Evolutionary conservation across 768 basidiomycete species (phyloP).

Genomic region (Kwoniella sp.): DNA sequence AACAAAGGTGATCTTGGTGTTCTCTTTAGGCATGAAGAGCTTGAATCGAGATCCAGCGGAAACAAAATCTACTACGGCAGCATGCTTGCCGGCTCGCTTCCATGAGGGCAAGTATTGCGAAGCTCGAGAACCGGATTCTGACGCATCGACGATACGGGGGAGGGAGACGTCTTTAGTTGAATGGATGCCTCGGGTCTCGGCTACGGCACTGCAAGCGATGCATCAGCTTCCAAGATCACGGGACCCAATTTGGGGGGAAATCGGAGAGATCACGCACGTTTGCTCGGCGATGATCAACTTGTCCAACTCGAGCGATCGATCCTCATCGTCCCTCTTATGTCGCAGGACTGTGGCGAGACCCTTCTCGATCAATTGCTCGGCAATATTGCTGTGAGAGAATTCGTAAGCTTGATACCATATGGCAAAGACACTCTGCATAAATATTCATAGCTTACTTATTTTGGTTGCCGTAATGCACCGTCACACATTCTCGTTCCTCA

Average conservation of each 20-base stretch:
- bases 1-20: slow-evolving; percentile 89
- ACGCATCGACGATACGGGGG: slow-evolving; percentile 82
- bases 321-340: slow-evolving; percentile 92
- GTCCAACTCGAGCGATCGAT: slow-evolving; percentile 93
- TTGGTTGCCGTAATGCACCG: slow-evolving; percentile 79
- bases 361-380: slow-evolving; percentile 90
- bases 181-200: slow-evolving; percentile 82
- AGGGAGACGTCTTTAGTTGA: slow-evolving; percentile 84
- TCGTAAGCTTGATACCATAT: slow-evolving; percentile 2
- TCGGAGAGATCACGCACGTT: slow-evolving; percentile 67
- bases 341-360: slow-evolving; percentile 86
- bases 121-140: slow-evolving; percentile 79
- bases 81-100: slow-evolving; percentile 81
- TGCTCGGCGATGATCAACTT: slow-evolving; percentile 94
- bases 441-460: slow-evolving; percentile 64
- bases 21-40: slow-evolving; percentile 87
- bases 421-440: background rate
- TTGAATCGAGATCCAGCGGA: slow-evolving; percentile 95
- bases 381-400: slow-evolving; percentile 69
- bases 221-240: background rate
- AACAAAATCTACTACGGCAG: slow-evolving; percentile 82
- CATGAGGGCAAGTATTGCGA: slow-evolving; percentile 85
- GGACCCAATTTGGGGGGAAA: no score
- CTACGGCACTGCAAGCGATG: slow-evolving; percentile 64
- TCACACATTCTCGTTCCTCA: slow-evolving; percentile 89